Evolutionary conservation across 1,139 yeast species (phyloP).

Genomic region (Hemisphaericaspora subhashii): DNA sequence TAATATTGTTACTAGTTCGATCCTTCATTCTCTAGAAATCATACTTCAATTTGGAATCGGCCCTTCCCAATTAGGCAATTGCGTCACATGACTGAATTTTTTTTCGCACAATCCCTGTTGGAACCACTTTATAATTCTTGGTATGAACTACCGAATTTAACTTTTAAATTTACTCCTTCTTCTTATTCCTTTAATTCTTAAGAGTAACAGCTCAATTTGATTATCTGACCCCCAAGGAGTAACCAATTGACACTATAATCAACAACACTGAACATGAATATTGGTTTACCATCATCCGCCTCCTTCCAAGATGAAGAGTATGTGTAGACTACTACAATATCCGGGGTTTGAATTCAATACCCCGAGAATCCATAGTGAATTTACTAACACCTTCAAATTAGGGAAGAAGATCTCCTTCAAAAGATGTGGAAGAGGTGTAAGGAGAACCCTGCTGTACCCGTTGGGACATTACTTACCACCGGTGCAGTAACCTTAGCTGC

Average conservation of each 20-base stretch:
- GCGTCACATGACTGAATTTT: no score
- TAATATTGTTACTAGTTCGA: no score
- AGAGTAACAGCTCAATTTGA: no score
- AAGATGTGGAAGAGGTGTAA: slow-evolving; percentile 46
- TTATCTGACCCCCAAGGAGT: background rate
- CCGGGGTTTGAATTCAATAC: slow-evolving; percentile 9
- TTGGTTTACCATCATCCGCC: slow-evolving; percentile 25
- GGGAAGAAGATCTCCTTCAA: slow-evolving; percentile 32
- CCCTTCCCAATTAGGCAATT: no score
- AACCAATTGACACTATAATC: background rate
- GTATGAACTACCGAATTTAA: no score
- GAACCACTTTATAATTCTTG: no score
- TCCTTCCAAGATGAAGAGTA: slow-evolving; percentile 28
- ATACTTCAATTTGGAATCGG: no score
- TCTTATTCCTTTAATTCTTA: no score
- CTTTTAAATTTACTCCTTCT: background rate
- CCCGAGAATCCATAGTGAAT: background rate
- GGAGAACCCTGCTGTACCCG: slow-evolving; percentile 79
- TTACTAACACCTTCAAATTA: slow-evolving; percentile 10
- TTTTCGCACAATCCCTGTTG: no score
- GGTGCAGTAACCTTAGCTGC: slow-evolving; percentile 83
- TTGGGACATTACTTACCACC: slow-evolving; percentile 76
- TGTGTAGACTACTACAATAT: slow-evolving; percentile 9
- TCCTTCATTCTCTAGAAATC: no score
- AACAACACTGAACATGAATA: slow-evolving; percentile 14